Evolutionary conservation across 352 stramenopile genomes (phyloP).

Genomic region (Phytophthora tentaculata): DNA sequence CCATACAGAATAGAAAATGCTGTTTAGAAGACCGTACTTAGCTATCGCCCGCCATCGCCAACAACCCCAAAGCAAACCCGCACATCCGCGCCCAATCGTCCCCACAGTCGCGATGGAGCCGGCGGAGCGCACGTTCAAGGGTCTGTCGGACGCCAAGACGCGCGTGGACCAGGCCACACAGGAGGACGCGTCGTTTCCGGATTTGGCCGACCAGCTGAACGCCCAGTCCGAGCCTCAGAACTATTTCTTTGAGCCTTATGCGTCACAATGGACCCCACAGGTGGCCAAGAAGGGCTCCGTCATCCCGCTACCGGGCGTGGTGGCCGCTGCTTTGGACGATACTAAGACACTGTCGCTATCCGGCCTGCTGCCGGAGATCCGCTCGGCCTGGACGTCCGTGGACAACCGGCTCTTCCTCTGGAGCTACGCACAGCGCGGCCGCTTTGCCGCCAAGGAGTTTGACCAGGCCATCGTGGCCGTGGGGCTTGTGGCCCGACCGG

Average conservation of each 20-base stretch:
- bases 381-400: slow-evolving; percentile 95
- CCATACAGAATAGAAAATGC: slow-evolving; percentile 2
- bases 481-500: slow-evolving; percentile 85
- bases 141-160: slow-evolving; percentile 71
- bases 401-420: slow-evolving; percentile 96
- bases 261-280: slow-evolving; percentile 80
- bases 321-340: slow-evolving; percentile 77
- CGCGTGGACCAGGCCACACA: slow-evolving; percentile 75
- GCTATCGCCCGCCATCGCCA: slow-evolving; percentile 5
- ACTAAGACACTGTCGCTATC: slow-evolving; percentile 85
- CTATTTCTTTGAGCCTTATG: slow-evolving; percentile 91
- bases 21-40: too few relatives aligned
- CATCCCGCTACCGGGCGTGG: slow-evolving; percentile 69
- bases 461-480: slow-evolving; percentile 94
- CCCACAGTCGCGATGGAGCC: slow-evolving; percentile 29
- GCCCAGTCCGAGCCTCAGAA: slow-evolving; percentile 89
- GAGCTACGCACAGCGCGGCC: slow-evolving; percentile 87
- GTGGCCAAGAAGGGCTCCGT: slow-evolving; percentile 78
- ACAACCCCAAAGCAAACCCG: too few relatives aligned
- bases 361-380: slow-evolving; percentile 90
- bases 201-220: slow-evolving; percentile 81
- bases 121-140: slow-evolving; percentile 61
- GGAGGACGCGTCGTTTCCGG: slow-evolving; percentile 79
- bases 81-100: slow-evolving; percentile 22
- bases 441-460: slow-evolving; percentile 90